These are phyloP conservation scores for Cryptococcus maquisensis DNA, from an alignment of 1,284 basidiomycete species.

Conservation along the genomic window DNA sequence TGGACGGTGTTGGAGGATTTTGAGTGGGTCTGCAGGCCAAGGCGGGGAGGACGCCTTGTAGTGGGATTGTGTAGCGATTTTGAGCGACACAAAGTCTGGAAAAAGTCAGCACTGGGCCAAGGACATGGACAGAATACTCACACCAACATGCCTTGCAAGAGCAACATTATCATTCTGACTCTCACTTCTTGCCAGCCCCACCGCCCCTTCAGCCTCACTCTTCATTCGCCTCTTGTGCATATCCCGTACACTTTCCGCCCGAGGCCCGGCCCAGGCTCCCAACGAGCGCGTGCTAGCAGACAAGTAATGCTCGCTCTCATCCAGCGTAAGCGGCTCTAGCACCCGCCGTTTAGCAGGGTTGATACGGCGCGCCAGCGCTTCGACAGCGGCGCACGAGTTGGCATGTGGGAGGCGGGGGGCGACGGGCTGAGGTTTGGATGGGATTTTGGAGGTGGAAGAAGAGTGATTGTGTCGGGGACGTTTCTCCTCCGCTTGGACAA, in stretches of 20 bases:
- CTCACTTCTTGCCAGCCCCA: constrained; percentile 3
- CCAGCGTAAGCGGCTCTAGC: constrained; percentile 21
- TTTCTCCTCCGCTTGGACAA: constrained; percentile 6
- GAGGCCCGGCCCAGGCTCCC: background rate
- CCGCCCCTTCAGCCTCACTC: constrained; percentile 21
- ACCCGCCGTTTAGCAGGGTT: constrained; percentile 19
- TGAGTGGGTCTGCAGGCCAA: background rate
- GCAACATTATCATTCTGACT: background rate
- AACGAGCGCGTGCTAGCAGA: background rate
- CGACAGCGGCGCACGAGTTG: constrained; percentile 11
- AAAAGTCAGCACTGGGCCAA: too few relatives aligned
- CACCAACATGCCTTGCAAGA: too few relatives aligned
- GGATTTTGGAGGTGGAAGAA: background rate
- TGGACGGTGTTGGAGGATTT: background rate
- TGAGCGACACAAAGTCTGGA: too few relatives aligned
- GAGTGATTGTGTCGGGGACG: background rate
- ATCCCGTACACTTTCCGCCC: background rate
- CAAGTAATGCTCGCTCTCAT: background rate
- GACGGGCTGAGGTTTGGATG: constrained; percentile 6
- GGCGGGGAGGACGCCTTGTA: background rate
- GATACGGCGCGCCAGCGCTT: constrained; percentile 22
- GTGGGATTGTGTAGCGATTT: too few relatives aligned
- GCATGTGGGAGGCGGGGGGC: background rate
- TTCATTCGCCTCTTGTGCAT: constrained; percentile 18
- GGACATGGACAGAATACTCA: too few relatives aligned